Conservation (phyloP, 495 filamentous ascomycete species). For the Choiromyces venosus region DNA sequence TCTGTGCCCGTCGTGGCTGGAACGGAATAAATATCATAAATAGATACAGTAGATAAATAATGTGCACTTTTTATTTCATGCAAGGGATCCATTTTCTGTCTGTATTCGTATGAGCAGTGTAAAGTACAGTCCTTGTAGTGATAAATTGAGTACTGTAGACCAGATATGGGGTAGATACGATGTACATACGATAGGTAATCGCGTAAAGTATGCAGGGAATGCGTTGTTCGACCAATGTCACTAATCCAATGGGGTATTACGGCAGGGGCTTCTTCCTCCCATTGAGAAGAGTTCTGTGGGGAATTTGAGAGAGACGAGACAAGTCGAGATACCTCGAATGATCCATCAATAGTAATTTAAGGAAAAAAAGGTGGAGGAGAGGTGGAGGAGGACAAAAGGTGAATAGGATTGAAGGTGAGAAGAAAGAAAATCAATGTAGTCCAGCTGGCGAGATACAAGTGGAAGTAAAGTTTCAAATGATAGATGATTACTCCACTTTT, state of each 20-base stretch:
- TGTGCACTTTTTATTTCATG: background rate
- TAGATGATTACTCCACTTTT: background rate
- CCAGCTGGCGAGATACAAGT: conserved; percentile 1
- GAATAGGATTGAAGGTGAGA: background rate
- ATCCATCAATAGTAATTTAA: background rate
- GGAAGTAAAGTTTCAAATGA: background rate
- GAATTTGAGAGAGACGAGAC: background rate
- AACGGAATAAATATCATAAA: background rate
- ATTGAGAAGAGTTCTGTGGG: background rate
- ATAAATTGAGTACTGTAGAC: background rate
- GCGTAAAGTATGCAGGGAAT: background rate
- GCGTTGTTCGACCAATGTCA: background rate
- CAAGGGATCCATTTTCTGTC: background rate
- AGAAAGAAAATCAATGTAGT: background rate
- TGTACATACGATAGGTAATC: background rate
- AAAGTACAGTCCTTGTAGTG: background rate
- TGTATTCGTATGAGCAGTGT: background rate
- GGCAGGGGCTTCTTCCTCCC: background rate
- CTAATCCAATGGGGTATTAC: background rate
- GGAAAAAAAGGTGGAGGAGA: background rate
- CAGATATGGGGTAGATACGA: background rate
- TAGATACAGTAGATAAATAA: background rate
- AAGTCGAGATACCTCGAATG: background rate
- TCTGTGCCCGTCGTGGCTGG: background rate
- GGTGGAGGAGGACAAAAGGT: background rate